phyloP scores from a whole-genome alignment of 352 stramenopile genomes.

The Globisporangium okanoganense region DNA sequence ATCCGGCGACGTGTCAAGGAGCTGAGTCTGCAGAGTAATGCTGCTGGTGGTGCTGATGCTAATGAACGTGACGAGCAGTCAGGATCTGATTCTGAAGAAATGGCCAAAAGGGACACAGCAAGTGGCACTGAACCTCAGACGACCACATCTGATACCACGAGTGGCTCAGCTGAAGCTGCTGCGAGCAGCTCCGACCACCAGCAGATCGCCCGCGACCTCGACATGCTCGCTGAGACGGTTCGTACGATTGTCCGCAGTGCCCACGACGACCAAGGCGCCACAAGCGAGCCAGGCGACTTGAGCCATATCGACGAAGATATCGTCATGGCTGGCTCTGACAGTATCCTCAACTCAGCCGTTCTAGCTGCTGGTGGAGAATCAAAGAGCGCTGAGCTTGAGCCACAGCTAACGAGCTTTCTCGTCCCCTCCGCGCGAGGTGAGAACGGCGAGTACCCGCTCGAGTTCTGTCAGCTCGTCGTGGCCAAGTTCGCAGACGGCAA shows the following conservation, averaged over 20 bases:
- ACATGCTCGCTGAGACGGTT: constrained; percentile 62
- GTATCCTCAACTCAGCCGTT: background rate
- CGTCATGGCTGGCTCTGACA: background rate
- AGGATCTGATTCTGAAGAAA: background rate
- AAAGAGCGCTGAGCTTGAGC: background rate
- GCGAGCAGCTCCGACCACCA: background rate
- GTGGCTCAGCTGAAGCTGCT: background rate
- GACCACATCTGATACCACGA: background rate
- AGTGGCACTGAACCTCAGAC: constrained; percentile 1
- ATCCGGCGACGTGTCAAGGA: constrained; percentile 21
- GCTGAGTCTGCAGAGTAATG: constrained; percentile 5
- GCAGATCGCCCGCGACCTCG: constrained; percentile 33
- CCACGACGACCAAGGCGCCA: background rate
- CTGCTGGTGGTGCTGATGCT: background rate
- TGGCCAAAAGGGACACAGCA: background rate
- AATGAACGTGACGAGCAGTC: background rate
- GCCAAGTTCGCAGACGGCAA: constrained; percentile 14
- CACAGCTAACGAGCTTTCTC: background rate
- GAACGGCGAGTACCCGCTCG: constrained; percentile 19
- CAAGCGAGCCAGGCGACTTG: background rate
- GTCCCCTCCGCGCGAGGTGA: background rate
- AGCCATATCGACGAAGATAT: background rate
- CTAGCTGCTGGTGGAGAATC: background rate
- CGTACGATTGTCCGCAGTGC: constrained; percentile 41
- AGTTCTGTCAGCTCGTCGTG: constrained; percentile 22